Evolutionary conservation across 306 rosid genomes (phyloP), one percentile per base, ranked within the genome.

Genomic region (Chamaecrista fasciculata): DNA sequence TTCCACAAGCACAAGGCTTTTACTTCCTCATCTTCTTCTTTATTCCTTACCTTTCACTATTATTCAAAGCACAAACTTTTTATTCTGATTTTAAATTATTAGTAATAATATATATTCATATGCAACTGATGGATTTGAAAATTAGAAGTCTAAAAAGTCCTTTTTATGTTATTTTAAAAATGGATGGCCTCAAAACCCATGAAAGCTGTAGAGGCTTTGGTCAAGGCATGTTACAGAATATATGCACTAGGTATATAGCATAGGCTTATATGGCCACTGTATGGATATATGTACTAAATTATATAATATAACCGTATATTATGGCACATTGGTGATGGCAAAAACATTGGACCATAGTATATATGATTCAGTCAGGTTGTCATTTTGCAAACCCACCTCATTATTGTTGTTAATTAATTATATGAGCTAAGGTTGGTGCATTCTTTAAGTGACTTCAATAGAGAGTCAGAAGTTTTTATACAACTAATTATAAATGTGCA

Each of bases 1-100:
- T 81, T 81, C 85, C 77, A 43, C 56, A 8, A 62, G 71, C 73
- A 56, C 71, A 55, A 66, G 31, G 61, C 83, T 69, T 77, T 74
- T 43, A 44, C 70, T 50, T 62, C 71, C 52, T 55, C 51, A n/a
- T 33, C 36, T 31, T 62, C 69, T 34, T 52, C 51, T 55, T 58
- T 70, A 59, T 59, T 10, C 47, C 12, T 43, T 29, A 6, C 33
- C 20, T 37, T 40, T 62, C 44, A 59, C 65, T 18, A 33, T 33
- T 16, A 31, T 58, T 34, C 65, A 61, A 56, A 15, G 11, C 24
- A 44, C 61, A 67, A 67, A 44, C 59, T 68, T 67, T 72, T 42
- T 43, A 69, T 18, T 57, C 46, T 50, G 69, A 31, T 62, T 61
- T 24, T 61, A 34, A 59, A 59, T 14, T 59, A 19, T 59, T 59